phyloP scores from a whole-genome alignment of 2,329 filamentous ascomycete genomes.

The Venturia nashicola region DNA sequence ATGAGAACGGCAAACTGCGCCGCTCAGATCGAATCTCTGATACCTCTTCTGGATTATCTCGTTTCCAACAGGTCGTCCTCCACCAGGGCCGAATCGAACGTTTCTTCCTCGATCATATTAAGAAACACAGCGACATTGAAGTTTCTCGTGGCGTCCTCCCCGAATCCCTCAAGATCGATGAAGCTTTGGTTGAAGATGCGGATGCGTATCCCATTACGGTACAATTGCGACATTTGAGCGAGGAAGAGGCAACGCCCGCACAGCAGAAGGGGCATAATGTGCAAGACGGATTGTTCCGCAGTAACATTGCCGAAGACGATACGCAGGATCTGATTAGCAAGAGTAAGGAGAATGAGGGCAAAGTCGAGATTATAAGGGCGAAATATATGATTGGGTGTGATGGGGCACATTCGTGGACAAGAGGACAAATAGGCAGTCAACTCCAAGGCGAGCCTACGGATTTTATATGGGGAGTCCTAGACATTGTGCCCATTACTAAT shows the following conservation, averaged over 20 bases:
- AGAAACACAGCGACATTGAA: conserved; percentile 39
- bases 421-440: conserved; percentile 43
- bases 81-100: conserved; percentile 61
- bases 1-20: conserved; percentile 42
- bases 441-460: conserved; percentile 44
- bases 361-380: conserved; percentile 34
- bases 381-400: conserved; percentile 59
- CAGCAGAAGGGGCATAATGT: conserved; percentile 24
- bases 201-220: conserved; percentile 49
- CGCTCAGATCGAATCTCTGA: conserved; percentile 51
- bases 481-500: conserved; percentile 43
- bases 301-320: conserved; percentile 45
- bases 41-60: conserved; percentile 47
- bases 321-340: conserved; percentile 39
- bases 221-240: conserved; percentile 42
- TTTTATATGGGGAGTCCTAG: conserved; percentile 34
- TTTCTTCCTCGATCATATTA: conserved; percentile 52
- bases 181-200: conserved; percentile 34
- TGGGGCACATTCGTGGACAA: conserved; percentile 55
- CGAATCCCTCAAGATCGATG: conserved; percentile 41
- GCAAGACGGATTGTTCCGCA: conserved; percentile 46
- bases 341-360: conserved; percentile 23
- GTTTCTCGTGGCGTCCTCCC: conserved; percentile 52
- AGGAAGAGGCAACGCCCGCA: conserved; percentile 44
- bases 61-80: conserved; percentile 53